Percentiles rank a stretch among this genome's conserved stretches.
These are phyloP conservation scores for Ceratobasidium theobromae DNA, from an alignment of 1,284 basidiomycete species.

Conservation along the genomic window DNA sequence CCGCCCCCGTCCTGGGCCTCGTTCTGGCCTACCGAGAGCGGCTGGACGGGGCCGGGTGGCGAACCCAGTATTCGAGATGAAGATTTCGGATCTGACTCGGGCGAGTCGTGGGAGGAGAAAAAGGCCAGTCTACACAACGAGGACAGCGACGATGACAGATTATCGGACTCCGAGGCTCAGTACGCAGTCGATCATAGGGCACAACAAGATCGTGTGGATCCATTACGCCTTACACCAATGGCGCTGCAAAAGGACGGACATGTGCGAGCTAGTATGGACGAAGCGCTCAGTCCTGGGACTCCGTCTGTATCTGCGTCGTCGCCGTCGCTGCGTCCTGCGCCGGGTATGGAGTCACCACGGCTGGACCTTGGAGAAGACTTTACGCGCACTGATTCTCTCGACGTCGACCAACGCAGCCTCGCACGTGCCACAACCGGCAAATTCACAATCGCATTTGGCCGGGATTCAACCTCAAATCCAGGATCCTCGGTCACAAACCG, in stretches of 20 bases:
- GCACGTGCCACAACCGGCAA: neutral
- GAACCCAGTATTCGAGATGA: slow-evolving; percentile 30
- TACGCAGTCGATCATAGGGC: neutral
- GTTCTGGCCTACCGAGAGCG: slow-evolving; percentile 19
- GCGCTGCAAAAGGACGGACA: neutral
- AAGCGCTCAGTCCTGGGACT: neutral
- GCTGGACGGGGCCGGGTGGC: slow-evolving; percentile 21
- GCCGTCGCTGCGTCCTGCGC: neutral
- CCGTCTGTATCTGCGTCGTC: neutral
- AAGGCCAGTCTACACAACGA: neutral
- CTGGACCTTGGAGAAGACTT: slow-evolving; percentile 6
- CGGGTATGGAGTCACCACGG: neutral
- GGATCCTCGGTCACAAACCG: neutral
- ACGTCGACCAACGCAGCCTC: neutral
- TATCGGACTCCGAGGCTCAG: neutral
- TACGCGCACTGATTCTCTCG: too few species aligned
- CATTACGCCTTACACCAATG: neutral
- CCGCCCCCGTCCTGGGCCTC: slow-evolving; percentile 26
- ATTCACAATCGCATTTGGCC: neutral
- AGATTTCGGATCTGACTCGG: neutral
- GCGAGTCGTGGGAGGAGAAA: neutral
- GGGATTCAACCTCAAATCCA: neutral
- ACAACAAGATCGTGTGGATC: neutral
- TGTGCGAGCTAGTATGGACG: neutral
- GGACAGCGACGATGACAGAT: too few species aligned